phyloP scores from a whole-genome alignment of 140 eudicot species.

The Stevia rebaudiana region DNA sequence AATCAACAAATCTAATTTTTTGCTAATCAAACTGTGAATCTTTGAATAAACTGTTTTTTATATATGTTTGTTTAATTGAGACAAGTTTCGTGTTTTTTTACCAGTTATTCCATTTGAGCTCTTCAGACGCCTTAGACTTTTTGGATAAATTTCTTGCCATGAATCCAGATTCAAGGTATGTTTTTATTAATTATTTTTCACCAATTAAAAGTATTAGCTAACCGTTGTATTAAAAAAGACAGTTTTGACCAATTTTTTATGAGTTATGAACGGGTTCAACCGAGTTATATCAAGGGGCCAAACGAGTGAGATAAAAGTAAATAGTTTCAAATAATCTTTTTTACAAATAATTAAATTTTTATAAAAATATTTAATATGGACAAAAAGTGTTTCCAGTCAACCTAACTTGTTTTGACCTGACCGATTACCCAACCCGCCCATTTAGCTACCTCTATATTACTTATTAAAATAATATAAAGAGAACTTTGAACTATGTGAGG shows the following conservation, averaged over 20 bases:
- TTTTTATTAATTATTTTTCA: not conserved
- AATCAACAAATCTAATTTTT: not conserved
- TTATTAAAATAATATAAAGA: not conserved
- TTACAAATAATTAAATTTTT: not conserved
- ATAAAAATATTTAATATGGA: not conserved
- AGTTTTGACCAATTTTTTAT: not conserved
- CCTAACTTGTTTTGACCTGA: not conserved
- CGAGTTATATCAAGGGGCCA: not conserved
- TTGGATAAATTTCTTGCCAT: conserved; percentile 77
- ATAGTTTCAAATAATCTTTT: not conserved
- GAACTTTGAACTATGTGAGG: not conserved
- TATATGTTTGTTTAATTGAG: not conserved
- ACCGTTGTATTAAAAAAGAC: not conserved
- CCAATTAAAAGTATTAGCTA: not conserved
- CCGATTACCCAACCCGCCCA: not conserved
- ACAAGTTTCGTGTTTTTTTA: not conserved
- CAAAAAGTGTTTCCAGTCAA: not conserved
- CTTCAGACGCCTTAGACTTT: conserved; percentile 72
- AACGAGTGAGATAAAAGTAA: not conserved
- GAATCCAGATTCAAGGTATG: conserved; percentile 87
- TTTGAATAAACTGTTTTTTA: not conserved
- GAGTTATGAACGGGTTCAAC: not conserved
- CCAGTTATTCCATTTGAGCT: conserved; percentile 63
- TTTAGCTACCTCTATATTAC: not conserved
- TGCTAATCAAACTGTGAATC: not conserved